Conservation (phyloP, 1,139 yeast species). For the Nakaseomyces bracarensis region DNA sequence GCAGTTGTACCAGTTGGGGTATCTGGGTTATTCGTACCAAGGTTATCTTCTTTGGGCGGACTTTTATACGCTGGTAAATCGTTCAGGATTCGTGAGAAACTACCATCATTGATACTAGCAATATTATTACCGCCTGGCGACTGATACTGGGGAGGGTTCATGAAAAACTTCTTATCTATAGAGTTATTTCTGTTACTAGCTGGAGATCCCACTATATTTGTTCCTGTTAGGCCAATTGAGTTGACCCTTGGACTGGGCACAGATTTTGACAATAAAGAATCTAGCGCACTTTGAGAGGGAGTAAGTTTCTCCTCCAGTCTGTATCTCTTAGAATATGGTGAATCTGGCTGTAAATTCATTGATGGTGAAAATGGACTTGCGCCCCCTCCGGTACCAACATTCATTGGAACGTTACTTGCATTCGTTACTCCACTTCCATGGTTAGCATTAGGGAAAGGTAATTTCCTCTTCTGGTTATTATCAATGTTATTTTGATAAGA, state of each 20-base stretch:
- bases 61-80: neutral
- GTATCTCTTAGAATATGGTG: slow-evolving; percentile 22
- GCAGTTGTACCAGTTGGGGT: neutral
- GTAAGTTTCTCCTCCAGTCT: slow-evolving; percentile 27
- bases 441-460: slow-evolving; percentile 17
- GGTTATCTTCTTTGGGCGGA: neutral
- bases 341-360: slow-evolving; percentile 17
- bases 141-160: neutral
- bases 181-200: slow-evolving; percentile 4
- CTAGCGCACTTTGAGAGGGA: slow-evolving; percentile 28
- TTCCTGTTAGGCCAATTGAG: neutral
- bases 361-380: slow-evolving; percentile 22
- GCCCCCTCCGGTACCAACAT: slow-evolving; percentile 10
- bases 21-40: neutral
- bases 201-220: slow-evolving; percentile 5
- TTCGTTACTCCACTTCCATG: slow-evolving; percentile 9
- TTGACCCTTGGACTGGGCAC: slow-evolving; percentile 20
- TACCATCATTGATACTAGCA: neutral
- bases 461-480: slow-evolving; percentile 17
- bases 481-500: slow-evolving; percentile 8
- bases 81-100: slow-evolving; percentile 2
- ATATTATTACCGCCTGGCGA: slow-evolving; percentile 5
- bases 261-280: slow-evolving; percentile 26
- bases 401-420: slow-evolving; percentile 2
- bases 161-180: slow-evolving; percentile 5